phyloP scores from a whole-genome alignment of 331 rosid genomes.

The Arachis monticola region DNA sequence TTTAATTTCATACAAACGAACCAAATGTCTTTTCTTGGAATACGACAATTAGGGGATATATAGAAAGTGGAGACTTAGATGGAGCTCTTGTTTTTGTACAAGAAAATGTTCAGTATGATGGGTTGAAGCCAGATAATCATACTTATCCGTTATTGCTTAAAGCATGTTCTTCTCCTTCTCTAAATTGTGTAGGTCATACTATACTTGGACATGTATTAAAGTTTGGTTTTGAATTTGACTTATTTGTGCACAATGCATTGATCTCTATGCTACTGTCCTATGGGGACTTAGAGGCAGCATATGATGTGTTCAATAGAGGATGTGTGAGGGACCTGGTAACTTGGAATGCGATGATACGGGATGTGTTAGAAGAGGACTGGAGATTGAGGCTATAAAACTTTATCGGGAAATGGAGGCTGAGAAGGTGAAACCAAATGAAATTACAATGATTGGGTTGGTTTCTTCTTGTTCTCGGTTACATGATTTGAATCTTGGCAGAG shows the following conservation, averaged over 20 bases:
- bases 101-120: constrained; percentile 55
- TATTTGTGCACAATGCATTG: constrained; percentile 69
- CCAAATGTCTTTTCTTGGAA: constrained; percentile 80
- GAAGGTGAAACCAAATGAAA: constrained; percentile 68
- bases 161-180: constrained; percentile 60
- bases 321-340: constrained; percentile 75
- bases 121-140: constrained; percentile 67
- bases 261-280: constrained; percentile 65
- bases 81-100: constrained; percentile 61
- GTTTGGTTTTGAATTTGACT: constrained; percentile 65
- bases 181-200: constrained; percentile 49
- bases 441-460: constrained; percentile 77
- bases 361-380: constrained; percentile 65
- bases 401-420: constrained; percentile 59
- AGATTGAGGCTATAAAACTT: constrained; percentile 54
- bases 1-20: constrained; percentile 43
- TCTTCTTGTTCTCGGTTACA: constrained; percentile 77
- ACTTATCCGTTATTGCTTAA: constrained; percentile 72
- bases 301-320: constrained; percentile 63
- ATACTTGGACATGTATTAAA: constrained; percentile 65
- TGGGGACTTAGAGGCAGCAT: constrained; percentile 60
- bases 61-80: constrained; percentile 57
- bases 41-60: constrained; percentile 64
- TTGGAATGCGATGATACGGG: constrained; percentile 89
- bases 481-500: constrained; percentile 60